A percentile compares a stretch with the other conserved stretches of the same genome.
These are phyloP conservation scores for Cordyceps sp. DNA, from an alignment of 2,329 filamentous ascomycete genomes.

Conservation along the genomic window DNA sequence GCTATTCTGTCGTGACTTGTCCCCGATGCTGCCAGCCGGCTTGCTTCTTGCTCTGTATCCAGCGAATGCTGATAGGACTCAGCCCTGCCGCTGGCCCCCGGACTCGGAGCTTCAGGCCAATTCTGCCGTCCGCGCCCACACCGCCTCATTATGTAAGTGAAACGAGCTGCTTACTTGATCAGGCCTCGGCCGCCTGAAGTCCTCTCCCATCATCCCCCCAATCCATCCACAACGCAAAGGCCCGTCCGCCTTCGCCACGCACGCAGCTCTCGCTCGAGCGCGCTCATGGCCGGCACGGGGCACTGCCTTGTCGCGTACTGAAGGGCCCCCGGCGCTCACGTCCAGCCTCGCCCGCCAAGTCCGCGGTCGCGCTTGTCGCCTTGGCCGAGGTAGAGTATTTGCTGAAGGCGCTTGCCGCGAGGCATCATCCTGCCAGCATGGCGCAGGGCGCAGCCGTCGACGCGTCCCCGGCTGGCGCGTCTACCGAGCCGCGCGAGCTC, in stretches of 20 bases:
- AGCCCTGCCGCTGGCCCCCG: no score
- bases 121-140: background rate
- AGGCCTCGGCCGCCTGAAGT: background rate
- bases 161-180: no score
- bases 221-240: background rate
- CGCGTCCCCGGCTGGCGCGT: constrained; percentile 5
- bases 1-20: no score
- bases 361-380: no score
- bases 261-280: background rate
- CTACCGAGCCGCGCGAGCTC: constrained; percentile 10
- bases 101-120: no score
- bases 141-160: background rate
- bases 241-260: background rate
- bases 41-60: no score
- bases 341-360: background rate
- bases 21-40: no score
- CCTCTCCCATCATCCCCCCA: background rate
- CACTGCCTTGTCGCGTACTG: background rate
- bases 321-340: background rate
- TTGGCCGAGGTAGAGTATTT: no score
- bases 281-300: background rate
- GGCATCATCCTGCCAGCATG: constrained; percentile 11
- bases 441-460: constrained; percentile 9
- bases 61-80: no score
- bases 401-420: no score